These are phyloP conservation scores for Penicillium digitatum DNA, from an alignment of 2,329 filamentous ascomycete genomes.

Conservation along the genomic window DNA sequence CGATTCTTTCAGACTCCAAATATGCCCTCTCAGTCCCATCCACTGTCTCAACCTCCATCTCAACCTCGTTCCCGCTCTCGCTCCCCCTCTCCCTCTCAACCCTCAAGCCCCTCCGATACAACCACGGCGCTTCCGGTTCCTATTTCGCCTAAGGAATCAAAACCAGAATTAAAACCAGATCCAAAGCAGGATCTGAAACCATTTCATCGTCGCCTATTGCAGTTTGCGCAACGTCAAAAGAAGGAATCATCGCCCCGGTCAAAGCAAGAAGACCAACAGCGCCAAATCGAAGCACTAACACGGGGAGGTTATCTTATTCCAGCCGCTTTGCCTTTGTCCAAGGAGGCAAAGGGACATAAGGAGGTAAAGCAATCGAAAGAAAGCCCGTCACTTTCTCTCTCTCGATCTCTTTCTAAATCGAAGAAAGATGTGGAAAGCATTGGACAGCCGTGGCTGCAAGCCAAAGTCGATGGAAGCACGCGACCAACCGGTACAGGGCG, in stretches of 20 bases:
- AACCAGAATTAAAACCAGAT: conserved; percentile 5
- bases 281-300: conserved; percentile 30
- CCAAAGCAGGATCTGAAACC: conserved; percentile 20
- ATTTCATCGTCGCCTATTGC: conserved; percentile 35
- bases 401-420: conserved; percentile 25
- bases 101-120: conserved; percentile 16
- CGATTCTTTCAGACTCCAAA: conserved; percentile 36
- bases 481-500: conserved; percentile 13
- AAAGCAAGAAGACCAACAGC: conserved; percentile 26
- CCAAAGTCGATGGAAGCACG: conserved; percentile 21
- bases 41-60: conserved; percentile 11
- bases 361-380: conserved; percentile 7
- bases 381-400: conserved; percentile 15
- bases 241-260: conserved; percentile 23
- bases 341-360: conserved; percentile 11
- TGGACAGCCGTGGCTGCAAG: conserved; percentile 37
- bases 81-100: conserved; percentile 3
- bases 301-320: conserved; percentile 30
- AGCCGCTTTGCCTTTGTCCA: conserved; percentile 7
- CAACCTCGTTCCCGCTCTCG: conserved; percentile 3
- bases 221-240: conserved; percentile 33
- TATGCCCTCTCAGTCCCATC: conserved; percentile 10
- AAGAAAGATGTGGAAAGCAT: conserved; percentile 37
- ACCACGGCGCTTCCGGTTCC: conserved; percentile 25
- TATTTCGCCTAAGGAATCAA: conserved; percentile 19